Percentiles rank a stretch among this genome's conserved stretches.
phyloP scores from a whole-genome alignment of 805 yeast species.

The Nadsonia fulvescens region DNA sequence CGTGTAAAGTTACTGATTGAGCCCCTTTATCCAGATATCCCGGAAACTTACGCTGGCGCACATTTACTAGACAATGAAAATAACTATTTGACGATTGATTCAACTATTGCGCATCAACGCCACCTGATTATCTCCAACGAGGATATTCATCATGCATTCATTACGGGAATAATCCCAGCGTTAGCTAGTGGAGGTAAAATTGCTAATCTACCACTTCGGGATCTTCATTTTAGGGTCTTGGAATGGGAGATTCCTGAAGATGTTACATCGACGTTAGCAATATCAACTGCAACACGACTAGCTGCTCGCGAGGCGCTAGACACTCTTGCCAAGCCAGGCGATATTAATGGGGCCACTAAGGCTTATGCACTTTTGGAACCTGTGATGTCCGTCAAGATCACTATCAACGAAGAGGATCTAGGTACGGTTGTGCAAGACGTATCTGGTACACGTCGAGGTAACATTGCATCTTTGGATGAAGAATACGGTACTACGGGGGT shows the following conservation, averaged over 20 bases:
- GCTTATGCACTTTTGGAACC: slow-evolving; percentile 62
- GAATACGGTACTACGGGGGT: slow-evolving; percentile 17
- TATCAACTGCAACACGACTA: slow-evolving; percentile 29
- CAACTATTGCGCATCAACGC: slow-evolving; percentile 11
- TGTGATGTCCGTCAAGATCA: slow-evolving; percentile 57
- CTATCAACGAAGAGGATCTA: slow-evolving; percentile 48
- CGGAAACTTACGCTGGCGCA: too few species aligned
- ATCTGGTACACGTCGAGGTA: slow-evolving; percentile 60
- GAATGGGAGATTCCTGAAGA: slow-evolving; percentile 40
- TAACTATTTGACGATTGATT: slow-evolving; percentile 10
- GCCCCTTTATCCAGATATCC: too few species aligned
- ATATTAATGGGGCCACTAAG: too few species aligned
- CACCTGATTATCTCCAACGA: slow-evolving; percentile 14
- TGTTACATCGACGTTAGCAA: slow-evolving; percentile 19
- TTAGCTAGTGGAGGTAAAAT: slow-evolving; percentile 27
- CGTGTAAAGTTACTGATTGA: too few species aligned
- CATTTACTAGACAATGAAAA: slow-evolving; percentile 31
- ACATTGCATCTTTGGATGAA: slow-evolving; percentile 30
- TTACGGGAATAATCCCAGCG: slow-evolving; percentile 21
- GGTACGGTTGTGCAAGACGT: slow-evolving; percentile 79
- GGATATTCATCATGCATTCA: slow-evolving; percentile 14
- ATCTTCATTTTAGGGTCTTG: slow-evolving; percentile 36
- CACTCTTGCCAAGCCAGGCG: slow-evolving; percentile 8
- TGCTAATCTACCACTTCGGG: slow-evolving; percentile 35
- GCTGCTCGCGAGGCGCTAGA: slow-evolving; percentile 25